Percentiles rank a stretch among this genome's conserved stretches.
Conservation (phyloP, 768 basidiomycete genomes). For the Termitomyces sp. region DNA sequence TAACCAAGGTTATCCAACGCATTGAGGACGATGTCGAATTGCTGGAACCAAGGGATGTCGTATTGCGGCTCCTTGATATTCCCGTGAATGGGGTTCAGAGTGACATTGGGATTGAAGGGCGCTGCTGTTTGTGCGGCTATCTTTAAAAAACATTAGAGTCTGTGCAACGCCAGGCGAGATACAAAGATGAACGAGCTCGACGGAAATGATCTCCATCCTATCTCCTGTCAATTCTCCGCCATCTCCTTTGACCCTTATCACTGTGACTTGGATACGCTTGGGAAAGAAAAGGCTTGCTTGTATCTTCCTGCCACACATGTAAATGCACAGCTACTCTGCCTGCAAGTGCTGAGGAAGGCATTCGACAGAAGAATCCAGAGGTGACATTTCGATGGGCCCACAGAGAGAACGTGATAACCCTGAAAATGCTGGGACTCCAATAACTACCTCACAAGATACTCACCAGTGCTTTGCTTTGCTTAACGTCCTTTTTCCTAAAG, state of each 20-base stretch:
- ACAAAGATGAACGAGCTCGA: neutral
- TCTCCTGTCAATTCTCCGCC: neutral
- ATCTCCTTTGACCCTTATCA: neutral
- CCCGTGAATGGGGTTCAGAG: slow-evolving; percentile 83
- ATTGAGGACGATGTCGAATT: slow-evolving; percentile 91
- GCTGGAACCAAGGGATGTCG: slow-evolving; percentile 84
- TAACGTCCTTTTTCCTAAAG: slow-evolving; percentile 95
- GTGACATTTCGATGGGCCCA: neutral
- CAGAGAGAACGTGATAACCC: neutral
- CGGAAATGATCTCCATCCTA: neutral
- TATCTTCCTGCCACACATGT: neutral
- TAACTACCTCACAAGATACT: slow-evolving; percentile 1
- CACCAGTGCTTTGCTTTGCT: slow-evolving; percentile 94
- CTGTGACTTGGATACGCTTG: neutral
- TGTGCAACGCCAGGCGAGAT: neutral
- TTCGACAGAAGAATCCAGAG: neutral
- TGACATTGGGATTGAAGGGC: slow-evolving; percentile 83
- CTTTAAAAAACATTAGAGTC: slow-evolving; percentile 26
- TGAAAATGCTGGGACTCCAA: neutral
- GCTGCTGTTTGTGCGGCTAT: slow-evolving; percentile 79
- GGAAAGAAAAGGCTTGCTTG: neutral
- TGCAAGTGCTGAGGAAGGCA: neutral
- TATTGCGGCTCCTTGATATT: slow-evolving; percentile 94
- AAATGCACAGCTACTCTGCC: neutral
- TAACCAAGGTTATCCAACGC: slow-evolving; percentile 93